Evolutionary conservation across 2,329 filamentous ascomycete species (phyloP).

Genomic region (Microcyclospora pomicola): DNA sequence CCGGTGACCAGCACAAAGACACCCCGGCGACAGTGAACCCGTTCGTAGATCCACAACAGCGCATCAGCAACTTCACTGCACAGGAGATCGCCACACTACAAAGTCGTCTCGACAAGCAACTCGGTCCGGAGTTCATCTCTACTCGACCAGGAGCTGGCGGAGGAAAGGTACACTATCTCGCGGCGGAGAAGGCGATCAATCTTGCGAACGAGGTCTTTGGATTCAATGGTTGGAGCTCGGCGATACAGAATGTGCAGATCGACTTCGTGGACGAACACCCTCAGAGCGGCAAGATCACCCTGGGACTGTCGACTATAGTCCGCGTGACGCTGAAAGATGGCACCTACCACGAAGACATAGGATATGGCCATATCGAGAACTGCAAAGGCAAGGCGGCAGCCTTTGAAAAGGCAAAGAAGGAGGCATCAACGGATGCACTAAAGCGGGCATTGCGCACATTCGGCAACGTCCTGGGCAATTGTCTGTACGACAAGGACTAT

Average conservation of each 20-base stretch:
- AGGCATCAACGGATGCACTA: constrained; percentile 85
- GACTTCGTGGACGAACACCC: constrained; percentile 87
- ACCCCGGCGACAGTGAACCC: constrained; percentile 48
- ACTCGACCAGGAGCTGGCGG: constrained; percentile 70
- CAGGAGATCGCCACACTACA: constrained; percentile 80
- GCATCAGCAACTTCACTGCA: constrained; percentile 72
- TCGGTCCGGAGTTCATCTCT: constrained; percentile 93
- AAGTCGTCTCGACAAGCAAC: constrained; percentile 73
- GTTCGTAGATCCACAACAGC: constrained; percentile 58
- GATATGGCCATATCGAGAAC: constrained; percentile 94
- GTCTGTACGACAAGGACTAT: constrained; percentile 94
- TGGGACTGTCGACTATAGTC: constrained; percentile 82
- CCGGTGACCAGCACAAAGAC: constrained; percentile 24
- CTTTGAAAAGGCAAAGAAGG: constrained; percentile 98
- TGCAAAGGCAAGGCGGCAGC: constrained; percentile 87
- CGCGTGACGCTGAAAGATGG: constrained; percentile 83
- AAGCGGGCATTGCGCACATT: constrained; percentile 85
- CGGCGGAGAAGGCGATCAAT: constrained; percentile 92
- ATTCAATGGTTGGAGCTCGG: constrained; percentile 94
- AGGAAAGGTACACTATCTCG: constrained; percentile 79
- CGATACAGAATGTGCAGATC: constrained; percentile 87
- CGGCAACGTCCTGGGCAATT: constrained; percentile 94
- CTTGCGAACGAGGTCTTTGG: constrained; percentile 92
- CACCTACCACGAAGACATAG: constrained; percentile 95
- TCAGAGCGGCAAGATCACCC: constrained; percentile 61